Evolutionary conservation across 2,329 filamentous ascomycete genomes (phyloP).

Genomic region (Westerdykella ornata): DNA sequence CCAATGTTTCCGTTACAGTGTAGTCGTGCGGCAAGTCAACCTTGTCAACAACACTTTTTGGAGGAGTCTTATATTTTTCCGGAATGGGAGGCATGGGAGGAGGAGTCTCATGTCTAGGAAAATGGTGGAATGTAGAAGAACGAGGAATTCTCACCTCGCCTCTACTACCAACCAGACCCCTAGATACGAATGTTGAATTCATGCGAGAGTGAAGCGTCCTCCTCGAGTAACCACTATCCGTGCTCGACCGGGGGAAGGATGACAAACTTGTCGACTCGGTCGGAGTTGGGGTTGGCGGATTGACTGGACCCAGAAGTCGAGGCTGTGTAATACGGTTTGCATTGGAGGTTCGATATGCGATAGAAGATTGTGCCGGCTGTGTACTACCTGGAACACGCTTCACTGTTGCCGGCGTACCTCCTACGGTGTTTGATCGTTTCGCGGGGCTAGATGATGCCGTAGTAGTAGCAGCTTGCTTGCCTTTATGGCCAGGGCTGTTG

Average conservation of each 20-base stretch:
- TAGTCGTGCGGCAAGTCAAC: too few species aligned
- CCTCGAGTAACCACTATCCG: constrained; percentile 15
- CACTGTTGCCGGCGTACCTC: constrained; percentile 18
- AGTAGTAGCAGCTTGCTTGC: constrained; percentile 13
- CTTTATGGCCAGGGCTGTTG: constrained; percentile 6
- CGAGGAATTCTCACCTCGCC: constrained; percentile 32
- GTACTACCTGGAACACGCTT: constrained; percentile 11
- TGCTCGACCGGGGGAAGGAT: constrained; percentile 10
- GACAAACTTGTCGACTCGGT: constrained; percentile 1
- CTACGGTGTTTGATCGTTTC: constrained; percentile 15
- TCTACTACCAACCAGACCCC: constrained; percentile 13
- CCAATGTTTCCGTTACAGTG: too few species aligned
- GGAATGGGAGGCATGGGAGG: constrained; percentile 25
- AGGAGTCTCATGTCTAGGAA: constrained; percentile 12
- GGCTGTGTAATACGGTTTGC: constrained; percentile 8
- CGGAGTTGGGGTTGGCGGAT: constrained; percentile 11
- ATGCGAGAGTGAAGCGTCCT: constrained; percentile 18
- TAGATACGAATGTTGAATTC: constrained; percentile 11
- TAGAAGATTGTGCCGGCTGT: constrained; percentile 3
- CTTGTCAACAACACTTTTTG: constrained; percentile 3
- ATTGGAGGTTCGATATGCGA: background rate
- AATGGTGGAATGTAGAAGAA: constrained; percentile 24
- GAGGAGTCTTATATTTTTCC: constrained; percentile 13
- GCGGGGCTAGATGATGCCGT: constrained; percentile 10
- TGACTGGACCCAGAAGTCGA: constrained; percentile 13